Evolutionary conservation across 164 flowering plant genomes (phyloP), one percentile per base, ranked within the genome.

Genomic region (Kalanchoe fedtschenkoi): DNA sequence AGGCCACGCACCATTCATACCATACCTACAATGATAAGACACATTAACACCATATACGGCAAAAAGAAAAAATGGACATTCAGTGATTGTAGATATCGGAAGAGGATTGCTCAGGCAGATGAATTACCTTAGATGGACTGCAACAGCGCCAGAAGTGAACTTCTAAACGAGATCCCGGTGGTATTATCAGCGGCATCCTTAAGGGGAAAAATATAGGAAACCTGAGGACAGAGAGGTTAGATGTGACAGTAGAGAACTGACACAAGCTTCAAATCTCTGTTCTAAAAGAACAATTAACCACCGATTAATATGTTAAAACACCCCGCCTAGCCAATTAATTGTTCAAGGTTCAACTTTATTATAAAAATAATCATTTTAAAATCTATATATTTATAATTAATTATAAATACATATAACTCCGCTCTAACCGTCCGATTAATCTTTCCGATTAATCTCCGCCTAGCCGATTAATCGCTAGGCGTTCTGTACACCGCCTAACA

Each of bases 131-230:
- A 32, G 86, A 74, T 47, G 97, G 38, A 69, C 88, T 85, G 70
- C 86, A 84, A 68, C 97, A 91, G 34, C 99, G 86, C 99, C 99
- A 95, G 61, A 95, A 83, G 63, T 91, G 89, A 55, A 84, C 78
- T 66, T 85, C 97, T 56, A 95, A 65, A 55, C 82, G 76, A 61
- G 78, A 72, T 32, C 84, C 91, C 2, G 96, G 79, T 30, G n/a
- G 69, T 38, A 87, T 59, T 37, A 73, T 76, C 3, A 95, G 62
- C 2, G 99, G 99, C 13, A 79, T 74, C 65, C 99, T 78, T 64
- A 95, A 65, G 0, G 99, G 99, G 65, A 95, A 88, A 72, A 81
- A 95, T 63, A 91, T 88, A 4, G 99, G 82, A 77, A 95, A 95
- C 99, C 99, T 95, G 75, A 53, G 24, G 13, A 34, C 41, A 37